These are phyloP conservation scores for Allium sativum DNA, from an alignment of 106 monocot species.

Conservation along the genomic window DNA sequence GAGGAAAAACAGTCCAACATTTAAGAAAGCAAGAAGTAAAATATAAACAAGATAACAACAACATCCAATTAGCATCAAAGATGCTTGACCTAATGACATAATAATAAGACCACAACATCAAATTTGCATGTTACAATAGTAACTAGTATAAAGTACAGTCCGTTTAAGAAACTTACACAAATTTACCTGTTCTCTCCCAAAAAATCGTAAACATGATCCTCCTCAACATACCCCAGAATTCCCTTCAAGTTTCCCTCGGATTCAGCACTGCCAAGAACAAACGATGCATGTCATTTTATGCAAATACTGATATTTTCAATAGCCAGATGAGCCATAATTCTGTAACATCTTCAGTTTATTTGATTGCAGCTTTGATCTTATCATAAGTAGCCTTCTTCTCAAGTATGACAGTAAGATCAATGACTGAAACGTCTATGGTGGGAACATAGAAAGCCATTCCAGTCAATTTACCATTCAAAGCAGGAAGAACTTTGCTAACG, in stretches of 20 bases:
- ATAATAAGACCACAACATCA: slow-evolving; percentile 2
- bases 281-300: neutral
- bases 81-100: slow-evolving; percentile 63
- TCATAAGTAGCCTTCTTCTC: slow-evolving; percentile 60
- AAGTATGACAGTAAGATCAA: slow-evolving; percentile 62
- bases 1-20: no score
- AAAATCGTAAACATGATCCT: slow-evolving; percentile 82
- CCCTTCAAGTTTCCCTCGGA: slow-evolving; percentile 85
- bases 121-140: no score
- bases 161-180: neutral
- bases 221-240: slow-evolving; percentile 71
- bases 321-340: neutral
- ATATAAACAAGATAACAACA: no score
- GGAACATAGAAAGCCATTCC: slow-evolving; percentile 79
- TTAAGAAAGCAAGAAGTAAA: no score
- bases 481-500: slow-evolving; percentile 89
- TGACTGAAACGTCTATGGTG: slow-evolving; percentile 68
- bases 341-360: slow-evolving; percentile 17
- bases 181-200: slow-evolving; percentile 74
- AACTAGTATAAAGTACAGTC: no score
- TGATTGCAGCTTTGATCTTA: slow-evolving; percentile 52
- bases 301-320: neutral
- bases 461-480: slow-evolving; percentile 63
- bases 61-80: slow-evolving; percentile 63
- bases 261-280: slow-evolving; percentile 35